Evolutionary conservation across 148 eudicot genomes (phyloP).

Genomic region (Fagopyrum esculentum): DNA sequence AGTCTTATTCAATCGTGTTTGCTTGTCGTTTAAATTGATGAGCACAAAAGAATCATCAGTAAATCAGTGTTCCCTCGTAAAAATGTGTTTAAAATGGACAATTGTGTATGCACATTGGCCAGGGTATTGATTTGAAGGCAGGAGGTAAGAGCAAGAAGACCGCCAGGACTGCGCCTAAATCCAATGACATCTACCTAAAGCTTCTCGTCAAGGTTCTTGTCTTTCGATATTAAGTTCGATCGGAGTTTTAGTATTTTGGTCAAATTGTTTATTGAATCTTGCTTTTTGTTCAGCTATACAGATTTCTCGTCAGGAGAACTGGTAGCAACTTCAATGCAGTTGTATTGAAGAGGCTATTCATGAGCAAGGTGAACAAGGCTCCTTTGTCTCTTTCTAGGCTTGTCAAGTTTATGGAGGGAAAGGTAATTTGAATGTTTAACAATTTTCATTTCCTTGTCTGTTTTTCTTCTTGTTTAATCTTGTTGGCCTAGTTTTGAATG

Average conservation of each 20-base stretch:
- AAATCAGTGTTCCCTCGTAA: too few species aligned
- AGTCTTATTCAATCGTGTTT: not conserved
- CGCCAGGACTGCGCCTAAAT: conserved; percentile 53
- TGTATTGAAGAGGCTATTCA: conserved; percentile 30
- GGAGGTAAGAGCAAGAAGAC: conserved; percentile 72
- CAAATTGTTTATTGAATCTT: not conserved
- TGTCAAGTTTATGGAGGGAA: conserved; percentile 22
- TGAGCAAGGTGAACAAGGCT: conserved; percentile 28
- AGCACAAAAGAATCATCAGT: too few species aligned
- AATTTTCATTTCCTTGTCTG: not conserved
- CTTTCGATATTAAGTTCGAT: conserved; percentile 9
- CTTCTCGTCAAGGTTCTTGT: conserved; percentile 51
- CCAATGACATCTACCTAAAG: conserved; percentile 57
- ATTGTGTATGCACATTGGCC: not conserved
- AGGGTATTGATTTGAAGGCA: conserved; percentile 68
- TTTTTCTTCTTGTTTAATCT: not conserved
- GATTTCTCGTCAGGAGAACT: conserved; percentile 31
- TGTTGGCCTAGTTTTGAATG: not conserved
- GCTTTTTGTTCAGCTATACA: conserved; percentile 20
- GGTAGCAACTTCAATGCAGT: conserved; percentile 30
- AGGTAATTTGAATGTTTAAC: conserved; percentile 1
- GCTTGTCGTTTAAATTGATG: not conserved
- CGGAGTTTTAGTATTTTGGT: not conserved
- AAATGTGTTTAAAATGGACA: too few species aligned
- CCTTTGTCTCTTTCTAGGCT: conserved; percentile 30